A percentile compares a stretch with the other conserved stretches of the same genome.
phyloP scores from a whole-genome alignment of 2,329 filamentous ascomycete species.

The Alternaria sp. region DNA sequence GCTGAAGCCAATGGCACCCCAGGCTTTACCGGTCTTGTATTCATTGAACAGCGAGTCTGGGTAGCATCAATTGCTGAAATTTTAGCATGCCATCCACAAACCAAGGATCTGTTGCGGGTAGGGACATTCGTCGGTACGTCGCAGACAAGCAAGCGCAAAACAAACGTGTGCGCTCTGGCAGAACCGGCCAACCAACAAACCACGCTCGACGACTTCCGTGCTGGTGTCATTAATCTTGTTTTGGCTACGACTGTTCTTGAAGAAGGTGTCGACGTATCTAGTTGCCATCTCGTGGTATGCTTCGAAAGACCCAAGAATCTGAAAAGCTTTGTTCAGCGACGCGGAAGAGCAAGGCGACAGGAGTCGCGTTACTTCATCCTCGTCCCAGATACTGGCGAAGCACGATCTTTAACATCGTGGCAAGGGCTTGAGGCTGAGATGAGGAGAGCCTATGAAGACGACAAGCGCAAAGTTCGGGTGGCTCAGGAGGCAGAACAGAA shows the following conservation, averaged over 20 bases:
- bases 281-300: conserved; percentile 69
- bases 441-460: conserved; percentile 71
- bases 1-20: conserved; percentile 33
- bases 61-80: conserved; percentile 52
- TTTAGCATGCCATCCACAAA: conserved; percentile 39
- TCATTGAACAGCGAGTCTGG: conserved; percentile 54
- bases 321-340: conserved; percentile 69
- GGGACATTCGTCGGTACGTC: conserved; percentile 63
- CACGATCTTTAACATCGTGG: conserved; percentile 61
- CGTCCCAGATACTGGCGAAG: conserved; percentile 43
- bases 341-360: conserved; percentile 66
- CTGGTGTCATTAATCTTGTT: conserved; percentile 62
- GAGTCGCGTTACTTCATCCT: conserved; percentile 64
- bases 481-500: conserved; percentile 54
- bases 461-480: conserved; percentile 59
- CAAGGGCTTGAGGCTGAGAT: conserved; percentile 73
- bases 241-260: conserved; percentile 65
- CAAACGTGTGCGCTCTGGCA: conserved; percentile 57
- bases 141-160: conserved; percentile 49
- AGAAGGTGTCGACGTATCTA: conserved; percentile 67
- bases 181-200: conserved; percentile 56
- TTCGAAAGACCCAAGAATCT: conserved; percentile 67
- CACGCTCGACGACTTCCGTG: conserved; percentile 61
- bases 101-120: conserved; percentile 45
- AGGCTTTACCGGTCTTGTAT: conserved; percentile 52